Percentiles rank a stretch among this genome's conserved stretches.
These are phyloP conservation scores for Sungouiozyma intestinalis DNA, from an alignment of 805 yeast genomes.

Conservation along the genomic window DNA sequence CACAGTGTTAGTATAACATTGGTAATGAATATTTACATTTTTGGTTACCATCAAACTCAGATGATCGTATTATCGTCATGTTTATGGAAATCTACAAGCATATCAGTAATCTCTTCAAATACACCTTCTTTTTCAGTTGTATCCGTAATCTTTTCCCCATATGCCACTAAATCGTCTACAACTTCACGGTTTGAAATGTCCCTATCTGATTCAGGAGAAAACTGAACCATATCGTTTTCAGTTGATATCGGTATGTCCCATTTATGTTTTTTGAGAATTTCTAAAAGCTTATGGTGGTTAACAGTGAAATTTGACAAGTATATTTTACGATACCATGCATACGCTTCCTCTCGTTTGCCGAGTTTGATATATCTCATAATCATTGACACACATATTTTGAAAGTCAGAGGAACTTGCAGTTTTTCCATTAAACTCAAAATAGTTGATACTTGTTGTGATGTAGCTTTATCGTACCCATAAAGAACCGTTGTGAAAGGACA, in stretches of 20 bases:
- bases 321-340: slow-evolving; percentile 22
- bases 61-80: not conserved
- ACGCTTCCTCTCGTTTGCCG: slow-evolving; percentile 14
- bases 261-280: slow-evolving; percentile 9
- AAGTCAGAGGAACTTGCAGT: slow-evolving; percentile 14
- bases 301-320: slow-evolving; percentile 15
- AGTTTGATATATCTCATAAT: slow-evolving; percentile 12
- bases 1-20: too few relatives aligned
- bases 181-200: not conserved
- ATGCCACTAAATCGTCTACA: not conserved
- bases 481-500: slow-evolving; percentile 21
- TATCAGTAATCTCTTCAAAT: not conserved
- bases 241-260: slow-evolving; percentile 21
- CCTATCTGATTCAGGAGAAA: not conserved
- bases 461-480: slow-evolving; percentile 12
- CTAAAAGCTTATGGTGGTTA: slow-evolving; percentile 13
- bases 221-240: slow-evolving; percentile 7
- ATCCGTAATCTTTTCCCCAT: not conserved
- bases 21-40: not conserved
- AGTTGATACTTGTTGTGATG: slow-evolving; percentile 10
- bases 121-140: not conserved
- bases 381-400: slow-evolving; percentile 21
- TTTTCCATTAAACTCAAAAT: slow-evolving; percentile 18
- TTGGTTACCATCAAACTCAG: not conserved
- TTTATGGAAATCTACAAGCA: not conserved